Percentiles rank a stretch among this genome's conserved stretches.
These are phyloP conservation scores for Colletotrichum sp. DNA, from an alignment of 2,329 filamentous ascomycete genomes.

Conservation along the genomic window DNA sequence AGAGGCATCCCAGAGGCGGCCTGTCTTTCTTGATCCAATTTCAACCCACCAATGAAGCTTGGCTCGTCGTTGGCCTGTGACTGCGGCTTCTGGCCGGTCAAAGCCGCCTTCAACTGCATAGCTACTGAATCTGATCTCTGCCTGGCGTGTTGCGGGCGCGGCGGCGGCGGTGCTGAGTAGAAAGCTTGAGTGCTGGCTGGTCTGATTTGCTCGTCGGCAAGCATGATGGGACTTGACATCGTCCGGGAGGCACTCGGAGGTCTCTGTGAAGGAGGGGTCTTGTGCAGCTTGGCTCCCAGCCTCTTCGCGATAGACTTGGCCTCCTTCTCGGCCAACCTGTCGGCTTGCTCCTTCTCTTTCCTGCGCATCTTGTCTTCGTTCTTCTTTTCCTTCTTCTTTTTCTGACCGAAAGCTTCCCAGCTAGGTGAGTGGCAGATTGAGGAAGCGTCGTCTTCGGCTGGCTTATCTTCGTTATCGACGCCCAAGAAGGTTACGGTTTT, in stretches of 20 bases:
- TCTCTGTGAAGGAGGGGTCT: constrained; percentile 32
- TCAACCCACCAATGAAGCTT: constrained; percentile 46
- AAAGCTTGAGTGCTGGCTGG: constrained; percentile 9
- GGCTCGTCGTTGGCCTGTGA: constrained; percentile 22
- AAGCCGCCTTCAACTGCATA: constrained; percentile 18
- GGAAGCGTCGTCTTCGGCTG: constrained; percentile 49
- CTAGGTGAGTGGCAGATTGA: constrained; percentile 66
- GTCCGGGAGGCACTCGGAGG: constrained; percentile 14
- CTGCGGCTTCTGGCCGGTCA: constrained; percentile 21
- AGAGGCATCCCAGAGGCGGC: constrained; percentile 23
- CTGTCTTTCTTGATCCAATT: constrained; percentile 43
- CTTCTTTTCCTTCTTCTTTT: constrained; percentile 60
- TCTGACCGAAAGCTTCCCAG: constrained; percentile 63
- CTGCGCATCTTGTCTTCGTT: constrained; percentile 42
- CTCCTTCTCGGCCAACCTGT: constrained; percentile 35
- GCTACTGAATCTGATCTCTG: constrained; percentile 20
- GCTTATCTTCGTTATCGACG: constrained; percentile 33
- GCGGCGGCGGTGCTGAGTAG: neutral
- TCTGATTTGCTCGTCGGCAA: constrained; percentile 2
- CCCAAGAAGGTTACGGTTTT: constrained; percentile 47
- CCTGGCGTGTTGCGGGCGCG: constrained; percentile 6
- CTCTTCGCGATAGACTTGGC: constrained; percentile 41
- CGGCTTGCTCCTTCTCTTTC: constrained; percentile 44
- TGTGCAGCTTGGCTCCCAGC: constrained; percentile 39
- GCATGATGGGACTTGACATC: constrained; percentile 6